phyloP scores from a whole-genome alignment of 768 basidiomycete genomes.

The Ephemerocybe angulata region DNA sequence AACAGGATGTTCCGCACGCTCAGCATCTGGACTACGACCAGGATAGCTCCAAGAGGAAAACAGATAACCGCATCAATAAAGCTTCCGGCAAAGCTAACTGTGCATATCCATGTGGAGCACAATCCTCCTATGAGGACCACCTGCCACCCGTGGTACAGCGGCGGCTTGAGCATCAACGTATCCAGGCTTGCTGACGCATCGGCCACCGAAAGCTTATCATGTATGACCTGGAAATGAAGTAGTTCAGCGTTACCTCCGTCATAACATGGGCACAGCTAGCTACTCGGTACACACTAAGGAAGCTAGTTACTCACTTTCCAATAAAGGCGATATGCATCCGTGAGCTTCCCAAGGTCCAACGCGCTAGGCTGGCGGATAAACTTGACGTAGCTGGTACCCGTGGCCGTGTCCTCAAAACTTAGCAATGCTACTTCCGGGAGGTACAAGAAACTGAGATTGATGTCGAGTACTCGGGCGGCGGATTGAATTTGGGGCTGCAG shows the following conservation, averaged over 20 bases:
- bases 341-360: conserved; percentile 74
- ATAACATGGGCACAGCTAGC: no score
- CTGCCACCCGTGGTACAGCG: conserved; percentile 58
- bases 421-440: conserved; percentile 74
- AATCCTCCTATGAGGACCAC: conserved; percentile 70
- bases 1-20: conserved; percentile 76
- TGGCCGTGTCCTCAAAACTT: conserved; percentile 76
- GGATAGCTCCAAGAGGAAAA: conserved; percentile 72
- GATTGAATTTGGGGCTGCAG: conserved; percentile 78
- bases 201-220: conserved; percentile 72
- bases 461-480: conserved; percentile 74
- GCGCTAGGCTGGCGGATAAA: conserved; percentile 69
- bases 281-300: no score
- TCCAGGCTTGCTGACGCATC: conserved; percentile 72
- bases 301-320: conserved; percentile 51
- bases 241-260: neutral
- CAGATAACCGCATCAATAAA: conserved; percentile 73
- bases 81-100: conserved; percentile 66
- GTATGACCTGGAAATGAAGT: conserved; percentile 60
- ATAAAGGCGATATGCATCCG: conserved; percentile 66
- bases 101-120: conserved; percentile 73
- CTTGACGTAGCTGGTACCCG: conserved; percentile 79
- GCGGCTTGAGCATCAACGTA: conserved; percentile 62
- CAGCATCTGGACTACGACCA: conserved; percentile 70
- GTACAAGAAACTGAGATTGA: conserved; percentile 68